phyloP scores from a whole-genome alignment of 139 green algal genomes.

The Picochlorum sp. region DNA sequence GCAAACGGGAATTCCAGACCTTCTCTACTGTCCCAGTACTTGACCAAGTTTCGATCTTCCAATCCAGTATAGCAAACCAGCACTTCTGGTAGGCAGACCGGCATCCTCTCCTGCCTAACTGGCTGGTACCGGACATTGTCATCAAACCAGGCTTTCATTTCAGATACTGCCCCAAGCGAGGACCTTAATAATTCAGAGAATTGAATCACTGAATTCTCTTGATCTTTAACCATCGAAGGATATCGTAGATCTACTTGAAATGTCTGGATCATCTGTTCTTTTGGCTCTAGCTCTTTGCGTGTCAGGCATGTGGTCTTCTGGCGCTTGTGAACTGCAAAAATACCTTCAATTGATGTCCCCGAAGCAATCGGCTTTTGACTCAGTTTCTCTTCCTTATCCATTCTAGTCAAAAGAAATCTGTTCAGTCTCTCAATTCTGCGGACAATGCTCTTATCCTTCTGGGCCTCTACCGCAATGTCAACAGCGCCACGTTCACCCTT shows the following conservation, averaged over 20 bases:
- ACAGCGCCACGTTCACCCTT: slow-evolving; percentile 16
- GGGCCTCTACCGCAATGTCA: slow-evolving; percentile 18
- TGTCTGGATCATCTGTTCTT: slow-evolving; percentile 10
- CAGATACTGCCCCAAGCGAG: slow-evolving; percentile 34
- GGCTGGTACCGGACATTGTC: slow-evolving; percentile 54
- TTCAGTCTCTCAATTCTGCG: slow-evolving; percentile 59
- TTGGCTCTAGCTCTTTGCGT: neutral
- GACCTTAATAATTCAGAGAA: slow-evolving; percentile 49
- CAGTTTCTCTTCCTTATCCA: slow-evolving; percentile 49
- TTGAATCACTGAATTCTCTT: slow-evolving; percentile 4
- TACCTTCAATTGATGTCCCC: neutral
- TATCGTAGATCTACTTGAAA: slow-evolving; percentile 63
- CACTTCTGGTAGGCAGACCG: slow-evolving; percentile 43
- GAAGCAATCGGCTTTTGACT: neutral
- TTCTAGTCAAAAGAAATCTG: slow-evolving; percentile 81
- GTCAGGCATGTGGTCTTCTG: slow-evolving; percentile 35
- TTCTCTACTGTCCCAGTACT: slow-evolving; percentile 33
- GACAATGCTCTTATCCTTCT: slow-evolving; percentile 45
- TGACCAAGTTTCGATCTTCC: slow-evolving; percentile 30
- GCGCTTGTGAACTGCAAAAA: slow-evolving; percentile 35
- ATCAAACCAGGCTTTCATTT: slow-evolving; percentile 78
- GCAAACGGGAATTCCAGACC: neutral
- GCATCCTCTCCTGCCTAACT: slow-evolving; percentile 48
- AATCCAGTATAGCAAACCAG: slow-evolving; percentile 56
- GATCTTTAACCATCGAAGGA: slow-evolving; percentile 22